These are phyloP conservation scores for Peronospora belbahrii DNA, from an alignment of 352 stramenopile species.

Conservation along the genomic window DNA sequence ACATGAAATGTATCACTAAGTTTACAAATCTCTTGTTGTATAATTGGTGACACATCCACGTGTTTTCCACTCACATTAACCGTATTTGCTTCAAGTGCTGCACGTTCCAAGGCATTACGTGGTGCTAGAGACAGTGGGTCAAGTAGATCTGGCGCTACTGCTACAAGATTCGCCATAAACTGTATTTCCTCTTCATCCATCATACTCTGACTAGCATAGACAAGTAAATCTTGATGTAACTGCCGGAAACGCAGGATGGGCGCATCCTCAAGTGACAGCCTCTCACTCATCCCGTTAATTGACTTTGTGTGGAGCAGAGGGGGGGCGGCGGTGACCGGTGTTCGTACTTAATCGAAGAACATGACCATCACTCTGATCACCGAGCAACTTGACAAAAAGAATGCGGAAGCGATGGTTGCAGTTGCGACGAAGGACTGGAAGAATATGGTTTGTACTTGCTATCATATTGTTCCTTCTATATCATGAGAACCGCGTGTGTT, in stretches of 20 bases:
- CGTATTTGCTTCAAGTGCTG: conserved; percentile 57
- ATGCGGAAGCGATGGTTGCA: conserved; percentile 13
- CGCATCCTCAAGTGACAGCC: conserved; percentile 41
- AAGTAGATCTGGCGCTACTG: conserved; percentile 34
- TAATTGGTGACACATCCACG: conserved; percentile 66
- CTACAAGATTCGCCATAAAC: conserved; percentile 50
- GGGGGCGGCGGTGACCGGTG: too few relatives aligned
- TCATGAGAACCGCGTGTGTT: background rate
- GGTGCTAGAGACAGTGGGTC: conserved; percentile 32
- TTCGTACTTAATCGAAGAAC: conserved; percentile 19
- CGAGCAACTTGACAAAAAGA: background rate
- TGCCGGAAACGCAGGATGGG: conserved; percentile 59
- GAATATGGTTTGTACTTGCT: conserved; percentile 1
- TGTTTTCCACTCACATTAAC: conserved; percentile 52
- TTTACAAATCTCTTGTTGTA: conserved; percentile 75
- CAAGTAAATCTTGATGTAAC: conserved; percentile 65
- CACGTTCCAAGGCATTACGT: conserved; percentile 36
- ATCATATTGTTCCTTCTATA: background rate
- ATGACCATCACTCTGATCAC: conserved; percentile 17
- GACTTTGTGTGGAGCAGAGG: too few relatives aligned
- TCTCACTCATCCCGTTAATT: conserved; percentile 24
- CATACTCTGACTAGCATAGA: conserved; percentile 58
- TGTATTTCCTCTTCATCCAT: conserved; percentile 54
- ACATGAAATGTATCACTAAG: conserved; percentile 71
- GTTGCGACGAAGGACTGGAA: background rate